Evolutionary conservation across 1,284 basidiomycete species (phyloP).

Genomic region (Heterobasidion annosum): DNA sequence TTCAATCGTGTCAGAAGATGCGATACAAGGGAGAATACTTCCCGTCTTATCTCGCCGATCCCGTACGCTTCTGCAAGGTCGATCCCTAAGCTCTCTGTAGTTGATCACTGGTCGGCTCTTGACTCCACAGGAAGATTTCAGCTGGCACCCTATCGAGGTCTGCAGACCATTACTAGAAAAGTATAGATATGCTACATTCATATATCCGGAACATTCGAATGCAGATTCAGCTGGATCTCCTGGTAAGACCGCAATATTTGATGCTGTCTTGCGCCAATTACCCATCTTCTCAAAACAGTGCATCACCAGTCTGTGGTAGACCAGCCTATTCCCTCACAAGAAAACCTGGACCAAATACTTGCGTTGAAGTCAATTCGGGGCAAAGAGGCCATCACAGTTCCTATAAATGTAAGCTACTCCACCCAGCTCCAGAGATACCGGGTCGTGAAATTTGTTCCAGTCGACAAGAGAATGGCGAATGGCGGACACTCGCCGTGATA

Average conservation of each 20-base stretch:
- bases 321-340: neutral
- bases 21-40: conserved; percentile 90
- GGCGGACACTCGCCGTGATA: conserved; percentile 15
- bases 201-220: conserved; percentile 48
- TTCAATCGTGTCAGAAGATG: conserved; percentile 93
- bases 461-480: conserved; percentile 5
- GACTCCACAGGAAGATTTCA: conserved; percentile 57
- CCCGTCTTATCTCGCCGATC: conserved; percentile 86
- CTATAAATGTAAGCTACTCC: neutral
- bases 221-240: conserved; percentile 8
- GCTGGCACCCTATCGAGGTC: conserved; percentile 60
- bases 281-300: neutral
- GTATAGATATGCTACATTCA: conserved; percentile 62
- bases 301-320: neutral
- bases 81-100: neutral
- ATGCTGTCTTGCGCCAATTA: no score
- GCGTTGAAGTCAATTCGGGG: neutral
- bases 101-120: neutral
- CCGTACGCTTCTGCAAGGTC: conserved; percentile 36
- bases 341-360: neutral
- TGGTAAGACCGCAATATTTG: neutral
- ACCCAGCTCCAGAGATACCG: neutral
- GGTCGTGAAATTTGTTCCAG: neutral
- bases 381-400: neutral
- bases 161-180: conserved; percentile 57